A percentile compares a stretch with the other conserved stretches of the same genome.
These are phyloP conservation scores for Esteya vermicola DNA, from an alignment of 2,329 filamentous ascomycete species.

Conservation along the genomic window DNA sequence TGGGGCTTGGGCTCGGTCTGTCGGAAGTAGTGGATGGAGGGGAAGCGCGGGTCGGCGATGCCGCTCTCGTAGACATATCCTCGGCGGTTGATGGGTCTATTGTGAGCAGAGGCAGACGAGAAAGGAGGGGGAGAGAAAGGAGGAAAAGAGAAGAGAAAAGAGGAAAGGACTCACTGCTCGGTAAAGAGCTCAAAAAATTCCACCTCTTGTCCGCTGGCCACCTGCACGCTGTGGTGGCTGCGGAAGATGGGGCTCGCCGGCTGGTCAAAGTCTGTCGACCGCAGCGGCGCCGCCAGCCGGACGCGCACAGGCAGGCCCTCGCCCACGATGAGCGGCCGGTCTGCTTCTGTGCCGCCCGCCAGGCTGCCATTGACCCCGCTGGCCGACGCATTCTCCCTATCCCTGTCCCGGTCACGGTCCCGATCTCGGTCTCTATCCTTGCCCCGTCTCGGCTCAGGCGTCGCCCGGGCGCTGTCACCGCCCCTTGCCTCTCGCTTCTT, in stretches of 20 bases:
- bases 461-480: constrained; percentile 31
- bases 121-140: constrained; percentile 18
- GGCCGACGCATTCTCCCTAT: not conserved
- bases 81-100: constrained; percentile 37
- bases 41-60: constrained; percentile 77
- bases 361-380: not conserved
- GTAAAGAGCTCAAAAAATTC: constrained; percentile 49
- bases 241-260: constrained; percentile 42
- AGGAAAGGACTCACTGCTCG: constrained; percentile 39
- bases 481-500: constrained; percentile 56
- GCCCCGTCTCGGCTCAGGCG: constrained; percentile 39
- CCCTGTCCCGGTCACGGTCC: not conserved
- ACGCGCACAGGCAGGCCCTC: constrained; percentile 43
- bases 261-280: constrained; percentile 45
- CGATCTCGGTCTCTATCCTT: too few species aligned
- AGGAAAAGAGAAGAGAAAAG: not conserved
- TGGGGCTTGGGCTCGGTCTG: constrained; percentile 78
- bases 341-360: constrained; percentile 15
- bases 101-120: too few species aligned
- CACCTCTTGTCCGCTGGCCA: constrained; percentile 33
- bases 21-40: constrained; percentile 77
- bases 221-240: constrained; percentile 37
- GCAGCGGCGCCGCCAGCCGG: constrained; percentile 45
- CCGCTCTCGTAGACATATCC: constrained; percentile 82
- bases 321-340: constrained; percentile 34